Base-by-base conservation (phyloP, 768 basidiomycete species). In the Russula griseocarnosa region DNA sequence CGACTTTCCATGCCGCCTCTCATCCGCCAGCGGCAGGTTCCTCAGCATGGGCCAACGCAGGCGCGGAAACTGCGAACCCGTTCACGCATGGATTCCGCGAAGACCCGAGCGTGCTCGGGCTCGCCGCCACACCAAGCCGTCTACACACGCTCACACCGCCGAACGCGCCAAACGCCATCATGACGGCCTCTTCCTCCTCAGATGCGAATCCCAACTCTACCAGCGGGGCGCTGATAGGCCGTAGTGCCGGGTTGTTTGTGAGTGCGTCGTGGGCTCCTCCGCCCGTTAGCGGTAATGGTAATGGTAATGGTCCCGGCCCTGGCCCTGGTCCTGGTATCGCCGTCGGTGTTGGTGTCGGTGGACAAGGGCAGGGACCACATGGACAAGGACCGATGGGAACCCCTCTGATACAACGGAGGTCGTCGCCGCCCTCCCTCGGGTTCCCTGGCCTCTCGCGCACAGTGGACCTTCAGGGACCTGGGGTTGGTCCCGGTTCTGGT, bases 81-180 rank as follows among this genome's bases (percentile, higher is more conserved):
- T 65, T 65, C 50, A 65, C 64, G 20, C 54, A 24, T 40, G 64
- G 64, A 4, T 65, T 65, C 49, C 64, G 64, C 24, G 64, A 65
- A n/a, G 64, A 65, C 49, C 59, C 64, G 20, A 11, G 50, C 49
- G 55, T 70, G 70, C 44, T 61, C 60, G 53, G 65, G 62, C 24
- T 71, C 71, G 28, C 65, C 60, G 55, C 73, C 69, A 24, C 65
- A 68, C 62, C 70, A 71, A 59, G 74, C 74, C 34, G 73, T 76
- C 55, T 68, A 77, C 64, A 65, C 47, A 73, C 77, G 64, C 74
- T 58, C 76, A 73, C 59, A 70, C 73, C 67, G 76, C 56, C 58
- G 5, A 54, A 54, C 32, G 60, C 63, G n/a, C 63, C 66, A 71
- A 67, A 26, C 70, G 67, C 72, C 8, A 62, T 62, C 11, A 55